These are phyloP conservation scores for Ammopiptanthus mongolicus DNA, from an alignment of 306 rosid genomes.

Conservation along the genomic window DNA sequence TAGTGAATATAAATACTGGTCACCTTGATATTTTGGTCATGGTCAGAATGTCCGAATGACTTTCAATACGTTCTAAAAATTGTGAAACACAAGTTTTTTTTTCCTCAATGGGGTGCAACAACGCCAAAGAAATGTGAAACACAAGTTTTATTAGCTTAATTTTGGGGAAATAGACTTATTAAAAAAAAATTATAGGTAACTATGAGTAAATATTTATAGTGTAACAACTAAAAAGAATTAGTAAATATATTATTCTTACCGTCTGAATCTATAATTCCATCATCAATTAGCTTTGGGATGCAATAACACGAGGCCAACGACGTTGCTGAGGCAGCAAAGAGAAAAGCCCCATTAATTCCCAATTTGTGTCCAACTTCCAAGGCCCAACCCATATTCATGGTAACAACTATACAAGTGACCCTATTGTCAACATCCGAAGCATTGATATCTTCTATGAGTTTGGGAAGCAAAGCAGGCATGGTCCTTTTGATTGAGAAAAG, in stretches of 20 bases:
- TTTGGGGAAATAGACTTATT: too few relatives aligned
- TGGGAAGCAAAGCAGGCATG: conserved; percentile 20
- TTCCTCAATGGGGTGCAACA: too few relatives aligned
- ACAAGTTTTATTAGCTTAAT: too few relatives aligned
- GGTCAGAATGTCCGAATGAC: too few relatives aligned
- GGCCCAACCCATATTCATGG: conserved; percentile 7
- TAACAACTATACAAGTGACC: conserved; percentile 7
- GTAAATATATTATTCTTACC: not conserved
- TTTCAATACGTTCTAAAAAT: too few relatives aligned
- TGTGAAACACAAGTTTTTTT: too few relatives aligned
- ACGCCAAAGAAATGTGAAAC: too few relatives aligned
- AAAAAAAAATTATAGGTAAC: too few relatives aligned
- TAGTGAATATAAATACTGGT: too few relatives aligned
- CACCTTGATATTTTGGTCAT: too few relatives aligned
- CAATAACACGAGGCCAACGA: not conserved
- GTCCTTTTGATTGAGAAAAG: not conserved
- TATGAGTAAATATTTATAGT: too few relatives aligned
- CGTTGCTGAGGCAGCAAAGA: conserved; percentile 18
- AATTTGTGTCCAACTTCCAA: conserved; percentile 17
- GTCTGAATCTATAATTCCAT: conserved; percentile 11
- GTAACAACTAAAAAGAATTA: too few relatives aligned
- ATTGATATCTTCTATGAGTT: conserved; percentile 2
- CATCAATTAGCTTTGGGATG: conserved; percentile 12
- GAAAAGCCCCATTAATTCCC: conserved; percentile 6
- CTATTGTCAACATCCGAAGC: not conserved